Percentiles rank a stretch among this genome's conserved stretches.
Evolutionary conservation across 306 rosid species (phyloP).

Genomic region (Senna tora): DNA sequence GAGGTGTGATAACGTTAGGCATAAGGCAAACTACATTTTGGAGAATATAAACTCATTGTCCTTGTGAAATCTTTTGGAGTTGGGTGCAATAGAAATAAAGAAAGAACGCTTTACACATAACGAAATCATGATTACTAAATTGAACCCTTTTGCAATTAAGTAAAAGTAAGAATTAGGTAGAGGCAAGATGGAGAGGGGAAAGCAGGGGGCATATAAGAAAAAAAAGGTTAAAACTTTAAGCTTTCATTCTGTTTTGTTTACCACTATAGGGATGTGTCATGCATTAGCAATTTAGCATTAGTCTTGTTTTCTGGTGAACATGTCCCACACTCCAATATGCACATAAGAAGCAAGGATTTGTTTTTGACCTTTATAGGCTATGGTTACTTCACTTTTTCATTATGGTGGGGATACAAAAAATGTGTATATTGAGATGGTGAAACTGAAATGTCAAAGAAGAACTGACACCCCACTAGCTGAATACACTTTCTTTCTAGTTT

Average conservation of each 20-base stretch:
- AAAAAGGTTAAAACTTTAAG: too few species aligned
- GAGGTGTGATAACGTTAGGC: neutral
- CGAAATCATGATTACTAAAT: conserved; percentile 31
- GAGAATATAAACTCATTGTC: neutral
- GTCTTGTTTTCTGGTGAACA: neutral
- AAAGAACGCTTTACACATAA: conserved; percentile 22
- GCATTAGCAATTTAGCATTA: neutral
- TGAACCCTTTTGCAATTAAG: neutral
- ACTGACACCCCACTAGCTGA: too few species aligned
- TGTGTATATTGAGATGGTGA: too few species aligned
- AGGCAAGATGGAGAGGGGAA: neutral
- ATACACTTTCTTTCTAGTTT: too few species aligned
- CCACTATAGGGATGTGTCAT: neutral
- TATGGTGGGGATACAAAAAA: too few species aligned
- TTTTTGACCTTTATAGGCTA: neutral
- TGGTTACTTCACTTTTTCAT: too few species aligned
- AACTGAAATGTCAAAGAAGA: too few species aligned
- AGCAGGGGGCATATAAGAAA: neutral
- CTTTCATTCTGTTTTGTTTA: too few species aligned
- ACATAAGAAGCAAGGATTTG: neutral
- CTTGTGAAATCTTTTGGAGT: neutral
- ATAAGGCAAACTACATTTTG: neutral
- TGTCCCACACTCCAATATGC: neutral
- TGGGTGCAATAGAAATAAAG: conserved; percentile 26
- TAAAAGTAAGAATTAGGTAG: neutral